Conservation (phyloP, 495 filamentous ascomycete species). For the Paragyromitra xinjiangensis region DNA sequence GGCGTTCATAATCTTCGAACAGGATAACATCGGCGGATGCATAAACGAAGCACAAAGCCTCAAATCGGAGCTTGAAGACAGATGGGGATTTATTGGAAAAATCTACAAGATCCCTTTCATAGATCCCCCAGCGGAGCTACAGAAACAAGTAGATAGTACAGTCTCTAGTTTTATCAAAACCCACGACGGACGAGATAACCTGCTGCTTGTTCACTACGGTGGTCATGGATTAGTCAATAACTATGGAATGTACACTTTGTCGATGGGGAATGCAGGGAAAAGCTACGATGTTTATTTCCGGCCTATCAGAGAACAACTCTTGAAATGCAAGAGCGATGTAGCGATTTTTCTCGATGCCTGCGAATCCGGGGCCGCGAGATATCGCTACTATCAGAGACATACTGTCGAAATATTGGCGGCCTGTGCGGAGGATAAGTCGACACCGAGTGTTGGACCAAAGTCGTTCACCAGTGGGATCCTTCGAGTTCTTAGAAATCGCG, state of each 20-base stretch:
- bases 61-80: not conserved
- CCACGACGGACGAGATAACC: not conserved
- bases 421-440: not conserved
- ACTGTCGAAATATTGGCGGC: conserved; percentile 6
- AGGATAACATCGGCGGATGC: conserved; percentile 2
- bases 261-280: not conserved
- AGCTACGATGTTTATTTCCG: not conserved
- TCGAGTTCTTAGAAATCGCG: not conserved
- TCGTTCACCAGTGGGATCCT: conserved; percentile 3
- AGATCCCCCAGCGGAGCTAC: not conserved
- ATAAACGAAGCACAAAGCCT: not conserved
- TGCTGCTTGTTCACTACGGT: conserved; percentile 6
- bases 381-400: not conserved
- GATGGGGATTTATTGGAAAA: not conserved
- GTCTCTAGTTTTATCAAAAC: not conserved
- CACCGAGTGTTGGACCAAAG: not conserved
- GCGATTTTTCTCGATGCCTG: not conserved
- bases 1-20: not conserved
- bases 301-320: not conserved
- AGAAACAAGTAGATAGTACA: not conserved
- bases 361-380: not conserved
- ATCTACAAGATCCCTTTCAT: conserved; percentile 12
- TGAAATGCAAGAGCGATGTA: not conserved
- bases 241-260: not conserved
- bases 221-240: not conserved